Base-by-base conservation (phyloP, 2,329 filamentous ascomycete genomes). In the Dryadomyces sulphureus region DNA sequence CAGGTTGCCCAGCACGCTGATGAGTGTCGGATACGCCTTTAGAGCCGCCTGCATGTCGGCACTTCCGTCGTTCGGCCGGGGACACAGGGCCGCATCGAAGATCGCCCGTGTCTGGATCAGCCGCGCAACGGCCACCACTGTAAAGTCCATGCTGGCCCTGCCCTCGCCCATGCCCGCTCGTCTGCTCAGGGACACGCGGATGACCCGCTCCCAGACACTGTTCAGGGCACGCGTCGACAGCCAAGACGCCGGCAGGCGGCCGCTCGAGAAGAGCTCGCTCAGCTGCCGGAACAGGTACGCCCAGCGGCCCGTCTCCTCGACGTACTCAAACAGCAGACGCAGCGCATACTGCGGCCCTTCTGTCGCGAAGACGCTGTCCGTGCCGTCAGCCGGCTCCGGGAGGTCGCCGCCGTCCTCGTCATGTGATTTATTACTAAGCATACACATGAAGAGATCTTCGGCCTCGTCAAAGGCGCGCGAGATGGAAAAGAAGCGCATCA, bases 401-500 rank as follows among this genome's bases (percentile, higher is more conserved):
- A 44, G 43, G 41, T n/a, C 4, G 19, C 19, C 42, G 17, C 16
- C 3, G 5, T 19, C 32, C 16, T 57, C 55, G 55, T 38, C 50
- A 12, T 30, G 27, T 8, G 27, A 32, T n/a, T n/a, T n/a, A n/a
- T 8, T 4, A 8, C 27, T 32, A 8, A 3, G 60, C 49, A 69
- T 49, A 6, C 59, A 55, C 9, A 59, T 56, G 25, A 72, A 49
- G 6, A 74, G 57, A 2, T 56, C 57, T 50, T 66, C 60, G 5
- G 61, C 65, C 53, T 73, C 71, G 1, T 57, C 52, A 5, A 55
- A 43, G 1, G 65, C 62, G 8, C 57, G 55, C 20, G 56, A 54
- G 25, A 60, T 54, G 4, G 59, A 54, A 45, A 67, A 72, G 14
- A 72, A 57, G 17, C 62, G 59, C 25, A 70, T 54, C 6, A 74